phyloP scores from a whole-genome alignment of 73 alveolate genomes.

The Stentor roeselii region DNA sequence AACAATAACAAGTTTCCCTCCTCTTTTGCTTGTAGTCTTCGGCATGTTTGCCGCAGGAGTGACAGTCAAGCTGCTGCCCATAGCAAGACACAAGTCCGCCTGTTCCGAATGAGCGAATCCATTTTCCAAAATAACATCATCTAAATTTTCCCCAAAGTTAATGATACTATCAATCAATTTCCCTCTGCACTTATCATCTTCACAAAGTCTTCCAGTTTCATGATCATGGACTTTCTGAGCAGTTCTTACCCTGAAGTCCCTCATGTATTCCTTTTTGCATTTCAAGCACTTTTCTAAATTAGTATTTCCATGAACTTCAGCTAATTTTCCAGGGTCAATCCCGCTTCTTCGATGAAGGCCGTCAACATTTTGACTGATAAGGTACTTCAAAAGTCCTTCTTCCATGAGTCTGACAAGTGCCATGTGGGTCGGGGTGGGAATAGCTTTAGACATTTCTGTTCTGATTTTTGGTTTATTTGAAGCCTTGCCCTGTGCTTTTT shows the following conservation, averaged over 20 bases:
- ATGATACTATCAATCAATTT: conserved; percentile 63
- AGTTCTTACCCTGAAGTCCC: conserved; percentile 81
- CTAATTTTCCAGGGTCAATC: conserved; percentile 60
- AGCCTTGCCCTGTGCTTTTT: conserved; percentile 53
- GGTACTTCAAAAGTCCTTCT: conserved; percentile 52
- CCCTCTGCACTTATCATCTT: conserved; percentile 71
- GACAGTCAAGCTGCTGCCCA: conserved; percentile 94
- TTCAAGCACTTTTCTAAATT: conserved; percentile 63
- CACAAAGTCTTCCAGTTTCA: conserved; percentile 71
- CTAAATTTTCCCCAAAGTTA: conserved; percentile 74
- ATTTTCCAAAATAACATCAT: conserved; percentile 49
- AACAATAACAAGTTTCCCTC: conserved; percentile 65
- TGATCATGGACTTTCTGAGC: conserved; percentile 77
- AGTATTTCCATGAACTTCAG: conserved; percentile 92
- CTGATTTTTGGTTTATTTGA: conserved; percentile 27
- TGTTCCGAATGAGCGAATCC: conserved; percentile 54
- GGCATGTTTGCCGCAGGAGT: conserved; percentile 96
- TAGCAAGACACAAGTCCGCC: conserved; percentile 83
- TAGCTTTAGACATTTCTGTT: conserved; percentile 44
- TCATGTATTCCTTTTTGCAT: conserved; percentile 62
- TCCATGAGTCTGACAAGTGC: conserved; percentile 56
- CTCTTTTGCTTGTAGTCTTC: conserved; percentile 44
- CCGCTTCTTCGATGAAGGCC: conserved; percentile 96
- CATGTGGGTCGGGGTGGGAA: conserved; percentile 78
- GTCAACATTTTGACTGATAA: conserved; percentile 86